Evolutionary conservation across 108 stramenopile species (phyloP), one percentile per base, ranked within the genome.

Genomic region (Skeletonema potamos): DNA sequence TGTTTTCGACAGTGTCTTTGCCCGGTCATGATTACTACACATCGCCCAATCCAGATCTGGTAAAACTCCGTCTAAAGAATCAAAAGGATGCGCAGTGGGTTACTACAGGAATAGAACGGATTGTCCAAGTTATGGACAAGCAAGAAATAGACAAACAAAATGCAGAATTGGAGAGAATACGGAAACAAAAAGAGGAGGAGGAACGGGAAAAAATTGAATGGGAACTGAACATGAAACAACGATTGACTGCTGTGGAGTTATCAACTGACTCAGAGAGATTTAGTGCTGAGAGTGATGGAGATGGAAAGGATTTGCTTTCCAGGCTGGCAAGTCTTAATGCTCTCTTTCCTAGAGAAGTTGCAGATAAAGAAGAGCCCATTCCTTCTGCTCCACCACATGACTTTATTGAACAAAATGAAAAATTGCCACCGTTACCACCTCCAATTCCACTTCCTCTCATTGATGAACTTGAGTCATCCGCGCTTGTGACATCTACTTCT

Each of bases 11-110:
- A 2, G 77, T 87, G 1, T 82, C 78, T 26, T 74, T 94, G 15
- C 85, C 88, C 18, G 74, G 76, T 28, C 93, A 94, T 70, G 82
- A 88, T 59, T 94, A 94, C 74, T 94, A 89, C 76, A 51, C 60
- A 24, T 62, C 79, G 6, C 61, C 73, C 27, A 74, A 88, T 27
- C 41, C 62, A 33, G 59, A 72, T 17, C 75, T 68, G 18, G 68
- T 37, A 12, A 51, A 44, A 6, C 48, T 80, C 48, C 78, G 78
- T 18, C n/a, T 64, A 6, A 74, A 85, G 56, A 87, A 85, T 59
- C 72, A 79, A 30, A 64, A 56, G 39, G 85, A 90, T 64, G 83
- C 89, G 13, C 54, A 77, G 3, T 79, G 77, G 63, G 91, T 95
- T 5, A 69, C 89, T 6, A 72, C 56, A 1, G 77, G 89, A 60